Evolutionary conservation across 805 yeast species (phyloP).

Genomic region (Saccharomycopsis selenospora): DNA sequence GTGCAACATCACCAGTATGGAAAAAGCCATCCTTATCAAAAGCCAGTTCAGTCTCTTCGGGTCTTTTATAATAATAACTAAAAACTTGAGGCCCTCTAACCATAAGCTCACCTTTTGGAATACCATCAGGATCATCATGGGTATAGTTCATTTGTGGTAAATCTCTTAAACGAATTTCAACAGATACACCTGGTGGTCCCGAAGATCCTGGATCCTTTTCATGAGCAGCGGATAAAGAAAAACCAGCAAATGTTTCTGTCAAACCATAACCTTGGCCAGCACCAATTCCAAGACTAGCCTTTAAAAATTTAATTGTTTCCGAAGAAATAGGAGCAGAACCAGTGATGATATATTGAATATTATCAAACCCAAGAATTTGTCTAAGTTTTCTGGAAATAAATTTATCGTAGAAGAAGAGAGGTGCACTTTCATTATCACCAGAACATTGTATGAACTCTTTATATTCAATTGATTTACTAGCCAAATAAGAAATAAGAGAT

Average conservation of each 20-base stretch:
- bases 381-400: constrained; percentile 31
- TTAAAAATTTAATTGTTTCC: constrained; percentile 47
- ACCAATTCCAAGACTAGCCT: constrained; percentile 43
- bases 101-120: constrained; percentile 41
- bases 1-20: constrained; percentile 52
- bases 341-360: constrained; percentile 26
- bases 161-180: constrained; percentile 43
- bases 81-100: constrained; percentile 51
- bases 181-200: constrained; percentile 36
- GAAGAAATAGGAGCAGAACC: constrained; percentile 60
- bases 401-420: constrained; percentile 28
- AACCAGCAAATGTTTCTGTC: constrained; percentile 48
- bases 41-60: constrained; percentile 39
- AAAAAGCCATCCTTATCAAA: constrained; percentile 48
- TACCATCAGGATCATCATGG: constrained; percentile 24
- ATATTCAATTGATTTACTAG: constrained; percentile 8
- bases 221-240: constrained; percentile 28
- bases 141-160: constrained; percentile 39
- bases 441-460: constrained; percentile 17
- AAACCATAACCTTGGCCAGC: constrained; percentile 47
- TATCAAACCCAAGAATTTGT: constrained; percentile 34
- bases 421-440: constrained; percentile 17
- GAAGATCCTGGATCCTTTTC: constrained; percentile 35
- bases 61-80: constrained; percentile 40
- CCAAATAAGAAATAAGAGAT: constrained; percentile 13